phyloP scores from a whole-genome alignment of 371 early-diverging fungal genomes.

The Mortierella sp. region DNA sequence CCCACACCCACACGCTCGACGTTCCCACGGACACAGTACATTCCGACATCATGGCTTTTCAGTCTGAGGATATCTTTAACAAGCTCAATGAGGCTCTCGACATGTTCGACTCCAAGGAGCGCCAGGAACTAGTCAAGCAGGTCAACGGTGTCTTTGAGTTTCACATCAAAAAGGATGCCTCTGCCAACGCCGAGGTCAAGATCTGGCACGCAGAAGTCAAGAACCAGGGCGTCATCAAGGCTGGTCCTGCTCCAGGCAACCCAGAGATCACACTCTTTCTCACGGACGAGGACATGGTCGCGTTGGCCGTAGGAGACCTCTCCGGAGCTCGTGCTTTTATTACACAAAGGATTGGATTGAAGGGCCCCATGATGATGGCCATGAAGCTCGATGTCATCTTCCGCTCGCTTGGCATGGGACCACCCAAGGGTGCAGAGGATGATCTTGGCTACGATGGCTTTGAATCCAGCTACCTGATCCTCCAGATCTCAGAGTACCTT shows the following conservation, averaged over 20 bases:
- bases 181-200: constrained; percentile 61
- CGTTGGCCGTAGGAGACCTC: constrained; percentile 76
- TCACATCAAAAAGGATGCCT: constrained; percentile 65
- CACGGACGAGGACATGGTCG: constrained; percentile 75
- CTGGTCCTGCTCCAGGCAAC: constrained; percentile 41
- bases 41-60: constrained; percentile 11
- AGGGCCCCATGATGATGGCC: constrained; percentile 79
- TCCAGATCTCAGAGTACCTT: constrained; percentile 40
- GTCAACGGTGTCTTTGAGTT: constrained; percentile 90
- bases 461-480: constrained; percentile 33
- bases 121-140: constrained; percentile 64
- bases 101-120: constrained; percentile 45
- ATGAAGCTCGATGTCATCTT: constrained; percentile 66
- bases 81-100: constrained; percentile 57
- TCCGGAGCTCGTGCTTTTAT: constrained; percentile 86
- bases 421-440: constrained; percentile 39
- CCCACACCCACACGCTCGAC: background rate
- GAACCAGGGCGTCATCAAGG: constrained; percentile 56
- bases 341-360: constrained; percentile 87
- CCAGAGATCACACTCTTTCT: constrained; percentile 61
- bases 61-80: constrained; percentile 47
- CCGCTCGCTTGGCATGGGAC: constrained; percentile 49
- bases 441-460: constrained; percentile 47
- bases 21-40: no score
- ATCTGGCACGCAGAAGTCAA: constrained; percentile 69